Evolutionary conservation across 768 basidiomycete species (phyloP).

Genomic region (Phanerochaete sordida): DNA sequence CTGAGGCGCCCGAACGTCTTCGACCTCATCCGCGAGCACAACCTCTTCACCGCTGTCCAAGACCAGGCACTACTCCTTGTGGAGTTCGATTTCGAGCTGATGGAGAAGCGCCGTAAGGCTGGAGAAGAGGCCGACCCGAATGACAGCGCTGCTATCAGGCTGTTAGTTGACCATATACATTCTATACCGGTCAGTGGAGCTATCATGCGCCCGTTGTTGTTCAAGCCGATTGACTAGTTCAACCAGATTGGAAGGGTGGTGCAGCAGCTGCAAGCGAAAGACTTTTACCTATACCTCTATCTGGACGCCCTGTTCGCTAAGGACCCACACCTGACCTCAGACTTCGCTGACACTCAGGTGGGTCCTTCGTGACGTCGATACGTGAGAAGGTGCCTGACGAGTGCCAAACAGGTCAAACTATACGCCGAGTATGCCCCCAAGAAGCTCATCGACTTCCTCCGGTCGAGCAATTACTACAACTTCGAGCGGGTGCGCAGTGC

Average conservation of each 20-base stretch:
- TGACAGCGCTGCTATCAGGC: slow-evolving; percentile 74
- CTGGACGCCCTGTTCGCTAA: slow-evolving; percentile 86
- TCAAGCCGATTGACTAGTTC: background rate
- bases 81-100: slow-evolving; percentile 90
- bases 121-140: slow-evolving; percentile 36
- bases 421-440: slow-evolving; percentile 84
- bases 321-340: slow-evolving; percentile 75
- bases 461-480: slow-evolving; percentile 88
- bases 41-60: slow-evolving; percentile 91
- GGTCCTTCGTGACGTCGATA: slow-evolving; percentile 4
- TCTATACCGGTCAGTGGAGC: slow-evolving; percentile 78
- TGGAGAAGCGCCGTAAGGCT: slow-evolving; percentile 48
- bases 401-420: slow-evolving; percentile 61
- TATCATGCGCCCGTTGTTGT: too few species aligned
- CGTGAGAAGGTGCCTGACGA: background rate
- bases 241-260: slow-evolving; percentile 87
- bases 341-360: slow-evolving; percentile 85
- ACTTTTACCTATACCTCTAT: slow-evolving; percentile 88
- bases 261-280: slow-evolving; percentile 71
- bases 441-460: slow-evolving; percentile 85
- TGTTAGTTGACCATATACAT: slow-evolving; percentile 92
- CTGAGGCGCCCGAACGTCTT: slow-evolving; percentile 88
- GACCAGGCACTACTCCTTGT: slow-evolving; percentile 91
- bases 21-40: slow-evolving; percentile 89
- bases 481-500: slow-evolving; percentile 62